Base-by-base conservation (phyloP, 2,329 filamentous ascomycete species). In the Fusarium decemcellulare region DNA sequence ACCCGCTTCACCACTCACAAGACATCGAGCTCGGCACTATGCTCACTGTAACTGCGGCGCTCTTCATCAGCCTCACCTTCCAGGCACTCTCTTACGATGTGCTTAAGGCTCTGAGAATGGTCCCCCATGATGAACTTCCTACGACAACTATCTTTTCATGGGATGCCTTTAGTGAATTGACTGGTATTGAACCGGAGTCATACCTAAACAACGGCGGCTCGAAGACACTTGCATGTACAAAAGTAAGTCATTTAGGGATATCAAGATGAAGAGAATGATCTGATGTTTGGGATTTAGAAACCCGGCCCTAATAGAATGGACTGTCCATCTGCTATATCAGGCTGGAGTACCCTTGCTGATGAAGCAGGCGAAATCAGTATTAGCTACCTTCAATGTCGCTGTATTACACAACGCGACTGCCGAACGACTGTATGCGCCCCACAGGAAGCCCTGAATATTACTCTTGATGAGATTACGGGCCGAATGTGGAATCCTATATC, bases 401-500 rank as follows among this genome's bases (percentile, higher is more conserved):
- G 71, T 3, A 54, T 51, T 2, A 63, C 59, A 1, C 11, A 58
- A 1, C 53, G 47, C 0, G 40, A 40, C 6, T 74, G 72, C 6
- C 61, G 68, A 11, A 70, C 71, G 1, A 59, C 65, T n/a, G 67
- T 43, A 1, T 74, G 72, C 34, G 71, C 72, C 4, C 72, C 69
- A 0, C 18, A 16, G 0, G 56, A 39, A 0, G 11, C 51, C 2
- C 10, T 72, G 29, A 59, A 14, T 8, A 40, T 75, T 5, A 8
- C 12, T 0, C 15, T 61, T 11, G 47, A 40, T 6, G 59, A 68
- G 6, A 29, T 74, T 8, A 62, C 46, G 4, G 72, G 72, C 23
- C 58, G 58, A 1, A 69, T 74, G 65, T 74, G 72, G 72, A 72
- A 74, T 32, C 72, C 72, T 2, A n/a, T 74, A 2, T 65, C 70